Conservation (phyloP, 345 rosid genomes). For the Hevea brasiliensis region DNA sequence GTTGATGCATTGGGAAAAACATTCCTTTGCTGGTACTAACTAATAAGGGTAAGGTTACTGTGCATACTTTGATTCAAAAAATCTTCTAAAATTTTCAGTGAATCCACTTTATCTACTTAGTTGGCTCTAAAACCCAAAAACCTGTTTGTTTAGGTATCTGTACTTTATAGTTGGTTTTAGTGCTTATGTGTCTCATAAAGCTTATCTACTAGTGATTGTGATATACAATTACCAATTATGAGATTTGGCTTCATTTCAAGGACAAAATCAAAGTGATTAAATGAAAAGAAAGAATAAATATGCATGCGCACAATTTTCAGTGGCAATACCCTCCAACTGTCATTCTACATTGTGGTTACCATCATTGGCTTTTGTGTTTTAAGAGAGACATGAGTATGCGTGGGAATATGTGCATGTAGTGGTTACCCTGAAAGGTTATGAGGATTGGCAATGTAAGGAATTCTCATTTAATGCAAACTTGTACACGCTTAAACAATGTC, state of each 20-base stretch:
- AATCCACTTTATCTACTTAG: background rate
- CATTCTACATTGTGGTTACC: background rate
- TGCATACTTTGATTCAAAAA: too few species aligned
- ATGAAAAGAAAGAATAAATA: too few species aligned
- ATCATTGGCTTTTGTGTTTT: too few species aligned
- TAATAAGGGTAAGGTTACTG: background rate
- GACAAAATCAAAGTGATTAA: too few species aligned
- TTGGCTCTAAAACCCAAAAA: background rate
- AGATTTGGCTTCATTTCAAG: too few species aligned
- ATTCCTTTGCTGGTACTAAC: background rate
- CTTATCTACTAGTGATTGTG: background rate
- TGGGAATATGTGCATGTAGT: background rate
- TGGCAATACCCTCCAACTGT: background rate
- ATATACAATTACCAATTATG: background rate
- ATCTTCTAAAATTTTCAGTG: background rate
- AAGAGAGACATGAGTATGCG: background rate
- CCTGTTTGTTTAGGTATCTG: background rate
- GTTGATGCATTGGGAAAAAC: background rate
- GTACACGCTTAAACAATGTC: background rate
- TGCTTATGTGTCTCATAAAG: background rate
- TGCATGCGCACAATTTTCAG: too few species aligned
- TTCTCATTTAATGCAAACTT: background rate
- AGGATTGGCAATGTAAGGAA: background rate
- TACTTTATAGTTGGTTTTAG: background rate
- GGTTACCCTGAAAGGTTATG: background rate